Conservation (phyloP, 352 stramenopile species). For the Aphanomyces euteiches region DNA sequence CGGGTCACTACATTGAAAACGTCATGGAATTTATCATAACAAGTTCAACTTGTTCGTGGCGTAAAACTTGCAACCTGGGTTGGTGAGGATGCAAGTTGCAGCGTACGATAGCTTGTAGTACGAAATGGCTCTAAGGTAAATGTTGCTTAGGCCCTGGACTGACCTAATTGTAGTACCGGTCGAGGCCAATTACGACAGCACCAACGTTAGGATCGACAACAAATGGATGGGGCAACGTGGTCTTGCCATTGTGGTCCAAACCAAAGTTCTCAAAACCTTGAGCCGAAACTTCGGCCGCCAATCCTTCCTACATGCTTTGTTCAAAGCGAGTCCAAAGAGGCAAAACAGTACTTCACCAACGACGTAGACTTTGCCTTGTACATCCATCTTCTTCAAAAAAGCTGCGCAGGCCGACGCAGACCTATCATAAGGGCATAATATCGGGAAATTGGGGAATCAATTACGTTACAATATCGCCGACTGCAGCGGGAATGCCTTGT, state of each 20-base stretch:
- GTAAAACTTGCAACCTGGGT: constrained; percentile 74
- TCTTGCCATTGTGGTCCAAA: constrained; percentile 60
- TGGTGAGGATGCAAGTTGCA: constrained; percentile 61
- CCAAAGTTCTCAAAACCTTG: constrained; percentile 69
- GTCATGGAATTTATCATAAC: neutral
- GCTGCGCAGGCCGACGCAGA: constrained; percentile 76
- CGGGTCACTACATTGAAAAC: constrained; percentile 44
- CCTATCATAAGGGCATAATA: constrained; percentile 29
- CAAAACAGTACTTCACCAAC: constrained; percentile 51
- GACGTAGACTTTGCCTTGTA: constrained; percentile 77
- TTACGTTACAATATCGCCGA: constrained; percentile 79
- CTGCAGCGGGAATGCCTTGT: constrained; percentile 59
- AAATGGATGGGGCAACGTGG: constrained; percentile 64
- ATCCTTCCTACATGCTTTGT: constrained; percentile 34
- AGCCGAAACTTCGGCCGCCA: constrained; percentile 58
- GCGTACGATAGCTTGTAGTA: constrained; percentile 87
- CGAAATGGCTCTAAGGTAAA: constrained; percentile 49
- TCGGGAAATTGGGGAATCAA: constrained; percentile 1
- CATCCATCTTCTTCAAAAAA: constrained; percentile 76
- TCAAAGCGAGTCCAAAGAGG: neutral
- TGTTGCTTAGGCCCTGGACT: too few relatives aligned
- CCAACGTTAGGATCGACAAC: constrained; percentile 62
- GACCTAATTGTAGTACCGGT: constrained; percentile 39
- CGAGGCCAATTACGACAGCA: constrained; percentile 75
- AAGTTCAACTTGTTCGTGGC: constrained; percentile 69